Conservation (phyloP, 305 asterid species). For the Petunia hybrid region DNA sequence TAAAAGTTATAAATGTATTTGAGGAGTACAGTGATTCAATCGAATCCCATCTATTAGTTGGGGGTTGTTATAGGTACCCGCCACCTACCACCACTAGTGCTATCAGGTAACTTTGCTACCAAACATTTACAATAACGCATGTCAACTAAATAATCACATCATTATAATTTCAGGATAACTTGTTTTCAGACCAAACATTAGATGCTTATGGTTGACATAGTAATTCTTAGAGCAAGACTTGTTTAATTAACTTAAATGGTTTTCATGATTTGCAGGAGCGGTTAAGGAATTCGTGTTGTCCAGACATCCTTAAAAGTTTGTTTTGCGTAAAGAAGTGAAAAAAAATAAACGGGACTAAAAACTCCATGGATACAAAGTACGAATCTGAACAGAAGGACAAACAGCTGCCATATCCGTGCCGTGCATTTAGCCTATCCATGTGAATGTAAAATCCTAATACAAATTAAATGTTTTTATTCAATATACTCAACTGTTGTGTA, state of each 20-base stretch:
- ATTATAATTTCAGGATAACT: too few species aligned
- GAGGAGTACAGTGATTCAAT: too few species aligned
- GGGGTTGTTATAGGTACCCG: too few species aligned
- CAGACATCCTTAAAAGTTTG: constrained; percentile 18
- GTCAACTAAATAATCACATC: too few species aligned
- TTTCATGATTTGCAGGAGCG: constrained; percentile 33
- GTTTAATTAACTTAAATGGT: background rate
- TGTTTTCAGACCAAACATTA: background rate
- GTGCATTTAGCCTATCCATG: background rate
- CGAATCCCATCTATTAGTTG: too few species aligned
- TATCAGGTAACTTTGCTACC: too few species aligned
- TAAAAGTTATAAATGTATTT: too few species aligned
- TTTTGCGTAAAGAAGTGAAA: constrained; percentile 12
- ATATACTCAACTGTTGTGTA: background rate
- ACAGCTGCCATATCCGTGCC: background rate
- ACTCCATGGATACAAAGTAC: background rate
- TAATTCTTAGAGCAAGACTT: background rate
- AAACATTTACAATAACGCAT: too few species aligned
- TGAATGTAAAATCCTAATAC: background rate
- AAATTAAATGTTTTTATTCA: background rate
- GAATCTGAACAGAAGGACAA: background rate
- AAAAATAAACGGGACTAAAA: background rate
- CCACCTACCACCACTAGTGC: too few species aligned
- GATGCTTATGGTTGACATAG: background rate
- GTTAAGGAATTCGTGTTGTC: constrained; percentile 34